Conservation (phyloP, 441 rosid species). For the Arabidopsis hybrid region DNA sequence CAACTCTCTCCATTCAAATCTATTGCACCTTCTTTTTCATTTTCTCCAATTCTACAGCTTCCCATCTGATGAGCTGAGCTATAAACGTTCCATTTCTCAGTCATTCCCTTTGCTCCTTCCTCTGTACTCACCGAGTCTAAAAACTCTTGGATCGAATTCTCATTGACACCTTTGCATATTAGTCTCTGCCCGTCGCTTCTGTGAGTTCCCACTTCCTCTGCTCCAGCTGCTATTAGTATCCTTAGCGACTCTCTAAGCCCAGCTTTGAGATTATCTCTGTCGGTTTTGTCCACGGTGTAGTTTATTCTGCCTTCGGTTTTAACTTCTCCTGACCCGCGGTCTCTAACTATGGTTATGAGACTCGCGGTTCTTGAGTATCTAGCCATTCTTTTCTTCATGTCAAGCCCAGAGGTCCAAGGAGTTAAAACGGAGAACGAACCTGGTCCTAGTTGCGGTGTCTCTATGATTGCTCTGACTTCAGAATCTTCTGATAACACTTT, state of each 20-base stretch:
- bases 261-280: conserved; percentile 61
- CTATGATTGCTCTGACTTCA: conserved; percentile 68
- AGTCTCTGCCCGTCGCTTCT: conserved; percentile 85
- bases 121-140: conserved; percentile 54
- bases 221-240: conserved; percentile 90
- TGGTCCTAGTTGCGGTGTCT: conserved; percentile 83
- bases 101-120: conserved; percentile 52
- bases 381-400: conserved; percentile 64
- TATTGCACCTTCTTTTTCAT: conserved; percentile 72
- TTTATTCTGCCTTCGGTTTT: conserved; percentile 62
- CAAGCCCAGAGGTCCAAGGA: conserved; percentile 87
- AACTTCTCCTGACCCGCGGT: conserved; percentile 69
- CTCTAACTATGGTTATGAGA: conserved; percentile 63
- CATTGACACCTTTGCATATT: conserved; percentile 60
- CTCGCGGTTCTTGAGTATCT: conserved; percentile 82
- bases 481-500: conserved; percentile 54
- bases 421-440: conserved; percentile 49
- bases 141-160: conserved; percentile 64
- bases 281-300: conserved; percentile 51
- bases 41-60: conserved; percentile 83
- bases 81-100: conserved; percentile 60
- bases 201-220: conserved; percentile 89
- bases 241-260: conserved; percentile 73
- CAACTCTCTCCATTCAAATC: conserved; percentile 88
- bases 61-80: conserved; percentile 96